Evolutionary conservation across 441 rosid species (phyloP), one percentile per base, ranked within the genome.

Genomic region (Arabidopsis lyrata): DNA sequence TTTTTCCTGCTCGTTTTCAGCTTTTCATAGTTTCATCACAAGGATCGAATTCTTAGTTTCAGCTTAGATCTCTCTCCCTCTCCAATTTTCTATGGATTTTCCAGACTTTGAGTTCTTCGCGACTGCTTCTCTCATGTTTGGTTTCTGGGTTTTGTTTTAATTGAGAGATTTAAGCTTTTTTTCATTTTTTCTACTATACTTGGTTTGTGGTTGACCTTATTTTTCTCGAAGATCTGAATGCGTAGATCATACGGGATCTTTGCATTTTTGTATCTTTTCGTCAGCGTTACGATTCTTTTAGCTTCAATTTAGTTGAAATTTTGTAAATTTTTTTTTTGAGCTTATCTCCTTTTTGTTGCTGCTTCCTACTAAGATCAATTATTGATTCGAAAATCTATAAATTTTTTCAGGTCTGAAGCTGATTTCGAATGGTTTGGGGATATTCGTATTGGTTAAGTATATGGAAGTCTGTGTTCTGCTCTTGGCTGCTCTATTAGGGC

Each of bases 1-100:
- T 68, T 27, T 8, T 16, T 5, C 39, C 11, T 49, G 8, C 35
- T 61, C 34, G 29, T 59, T 45, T 67, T 27, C 44, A 68, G 45
- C 36, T 69, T 47, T 63, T 63, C 11, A 13, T 61, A 22, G 54
- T 72, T 2, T 41, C 9, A 39, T 53, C 16, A 22, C 55, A 35
- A 74, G 60, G 68, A 79, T 82, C 83, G 65, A 86, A 87, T 84
- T 86, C 70, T 48, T 48, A 79, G 62, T 39, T 61, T 42, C 8
- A 47, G 24, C 52, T 48, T 24, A 61, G 73, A 61, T 74, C 78
- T 73, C 74, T 49, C 52, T 66, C 18, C n/a, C 13, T 20, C 41
- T 57, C 8, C 31, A 29, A 14, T 53, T 53, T 42, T 63, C 31
- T 66, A 58, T 59, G 44, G 64, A 27, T 54, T 68, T 32, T 29